These are phyloP conservation scores for Orbilia brochopaga DNA, from an alignment of 2,329 filamentous ascomycete species.

Conservation along the genomic window DNA sequence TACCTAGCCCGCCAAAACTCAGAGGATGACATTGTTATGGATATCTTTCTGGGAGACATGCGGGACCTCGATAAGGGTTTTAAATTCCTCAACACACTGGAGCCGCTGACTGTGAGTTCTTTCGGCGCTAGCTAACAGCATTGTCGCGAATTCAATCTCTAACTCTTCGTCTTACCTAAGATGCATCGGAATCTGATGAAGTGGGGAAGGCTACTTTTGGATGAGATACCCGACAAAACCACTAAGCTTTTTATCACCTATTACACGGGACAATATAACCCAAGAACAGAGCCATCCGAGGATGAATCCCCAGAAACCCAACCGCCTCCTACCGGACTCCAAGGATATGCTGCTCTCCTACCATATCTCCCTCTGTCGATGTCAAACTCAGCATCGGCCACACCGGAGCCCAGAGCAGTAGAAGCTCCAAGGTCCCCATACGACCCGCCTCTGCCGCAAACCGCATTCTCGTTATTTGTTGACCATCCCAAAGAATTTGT, in stretches of 20 bases:
- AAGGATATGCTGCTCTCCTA: slow-evolving; percentile 29
- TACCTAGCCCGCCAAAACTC: slow-evolving; percentile 93
- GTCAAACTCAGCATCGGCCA: neutral
- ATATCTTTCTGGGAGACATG: slow-evolving; percentile 93
- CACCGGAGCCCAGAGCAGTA: slow-evolving; percentile 2
- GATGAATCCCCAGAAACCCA: slow-evolving; percentile 20
- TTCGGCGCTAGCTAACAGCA: neutral
- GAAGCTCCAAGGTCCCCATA: slow-evolving; percentile 64
- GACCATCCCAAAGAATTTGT: slow-evolving; percentile 93
- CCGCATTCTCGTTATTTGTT: slow-evolving; percentile 94
- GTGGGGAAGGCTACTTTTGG: slow-evolving; percentile 87
- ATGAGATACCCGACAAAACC: slow-evolving; percentile 80
- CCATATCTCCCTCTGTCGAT: slow-evolving; percentile 30
- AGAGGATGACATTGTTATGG: slow-evolving; percentile 90
- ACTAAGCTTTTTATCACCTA: slow-evolving; percentile 92
- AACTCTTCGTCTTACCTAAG: neutral
- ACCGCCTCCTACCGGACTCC: slow-evolving; percentile 19
- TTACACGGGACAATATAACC: slow-evolving; percentile 79
- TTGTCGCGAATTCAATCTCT: neutral
- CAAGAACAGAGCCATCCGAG: slow-evolving; percentile 26
- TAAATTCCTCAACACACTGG: slow-evolving; percentile 86
- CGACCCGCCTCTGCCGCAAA: slow-evolving; percentile 78
- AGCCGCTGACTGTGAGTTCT: slow-evolving; percentile 72
- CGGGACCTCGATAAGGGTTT: slow-evolving; percentile 87
- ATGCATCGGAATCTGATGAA: slow-evolving; percentile 78